Percentiles rank a stretch among this genome's conserved stretches.
phyloP scores from a whole-genome alignment of 1,139 yeast genomes.

The Candida frijolesensis region DNA sequence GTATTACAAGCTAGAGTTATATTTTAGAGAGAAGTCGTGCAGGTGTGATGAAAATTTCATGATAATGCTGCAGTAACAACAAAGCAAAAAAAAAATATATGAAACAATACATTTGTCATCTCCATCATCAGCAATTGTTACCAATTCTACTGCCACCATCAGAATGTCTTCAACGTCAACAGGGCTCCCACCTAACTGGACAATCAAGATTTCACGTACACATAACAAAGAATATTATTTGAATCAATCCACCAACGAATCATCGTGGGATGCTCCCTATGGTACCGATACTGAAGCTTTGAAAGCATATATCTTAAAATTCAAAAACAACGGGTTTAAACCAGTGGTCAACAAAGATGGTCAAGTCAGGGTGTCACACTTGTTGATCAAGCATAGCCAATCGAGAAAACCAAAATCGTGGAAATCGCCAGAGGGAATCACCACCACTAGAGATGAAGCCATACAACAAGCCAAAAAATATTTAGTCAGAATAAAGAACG shows the following conservation, averaged over 20 bases:
- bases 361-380: conserved; percentile 56
- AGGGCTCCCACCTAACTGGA: conserved; percentile 90
- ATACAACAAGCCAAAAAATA: conserved; percentile 60
- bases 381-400: conserved; percentile 78
- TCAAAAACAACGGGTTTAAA: conserved; percentile 55
- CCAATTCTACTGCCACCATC: background rate
- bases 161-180: conserved; percentile 36
- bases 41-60: background rate
- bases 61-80: background rate
- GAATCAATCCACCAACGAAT: conserved; percentile 68
- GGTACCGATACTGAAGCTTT: conserved; percentile 72
- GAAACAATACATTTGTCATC: conserved; percentile 2
- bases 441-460: conserved; percentile 84
- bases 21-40: background rate
- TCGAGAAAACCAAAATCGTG: conserved; percentile 92
- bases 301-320: conserved; percentile 53
- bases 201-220: conserved; percentile 73
- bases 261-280: conserved; percentile 90
- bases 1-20: background rate
- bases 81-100: background rate
- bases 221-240: conserved; percentile 84
- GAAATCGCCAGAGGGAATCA: conserved; percentile 72
- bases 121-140: background rate
- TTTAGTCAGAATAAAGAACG: conserved; percentile 63
- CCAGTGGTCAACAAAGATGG: conserved; percentile 57